Evolutionary conservation across 768 basidiomycete genomes (phyloP).

Genomic region (Lyophyllum shimeji): DNA sequence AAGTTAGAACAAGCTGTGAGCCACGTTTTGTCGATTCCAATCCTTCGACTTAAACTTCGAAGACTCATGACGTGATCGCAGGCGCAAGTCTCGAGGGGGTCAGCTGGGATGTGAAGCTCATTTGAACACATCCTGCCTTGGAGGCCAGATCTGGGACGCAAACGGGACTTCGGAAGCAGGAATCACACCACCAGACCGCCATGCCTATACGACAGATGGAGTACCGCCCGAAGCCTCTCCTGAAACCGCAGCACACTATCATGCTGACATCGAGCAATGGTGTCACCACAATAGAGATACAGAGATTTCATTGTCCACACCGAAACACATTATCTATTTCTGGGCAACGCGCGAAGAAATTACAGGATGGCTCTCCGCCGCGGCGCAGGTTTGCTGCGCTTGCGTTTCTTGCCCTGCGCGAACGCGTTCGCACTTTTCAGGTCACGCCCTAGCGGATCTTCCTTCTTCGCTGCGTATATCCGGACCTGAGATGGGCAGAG

Average conservation of each 20-base stretch:
- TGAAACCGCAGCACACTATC: too few species aligned
- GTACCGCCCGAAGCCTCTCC: too few species aligned
- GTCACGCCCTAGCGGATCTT: slow-evolving; percentile 88
- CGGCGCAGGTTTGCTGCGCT: slow-evolving; percentile 67
- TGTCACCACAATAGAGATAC: too few species aligned
- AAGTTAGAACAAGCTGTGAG: too few species aligned
- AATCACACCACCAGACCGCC: background rate
- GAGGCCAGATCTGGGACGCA: background rate
- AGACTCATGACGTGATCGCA: too few species aligned
- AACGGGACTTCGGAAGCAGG: background rate
- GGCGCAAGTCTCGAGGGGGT: too few species aligned
- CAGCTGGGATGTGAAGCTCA: background rate
- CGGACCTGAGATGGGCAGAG: slow-evolving; percentile 54
- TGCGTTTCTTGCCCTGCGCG: slow-evolving; percentile 84
- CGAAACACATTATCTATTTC: background rate
- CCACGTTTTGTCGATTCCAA: too few species aligned
- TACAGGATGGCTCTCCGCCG: slow-evolving; percentile 47
- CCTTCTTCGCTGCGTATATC: slow-evolving; percentile 94
- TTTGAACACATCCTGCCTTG: background rate
- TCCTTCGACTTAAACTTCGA: too few species aligned
- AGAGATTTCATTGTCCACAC: background rate
- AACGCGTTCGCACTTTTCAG: slow-evolving; percentile 87
- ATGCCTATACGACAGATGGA: too few species aligned
- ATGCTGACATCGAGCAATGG: too few species aligned
- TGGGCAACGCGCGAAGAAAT: background rate